Percentiles rank a stretch among this genome's conserved stretches.
Conservation (phyloP, 805 yeast species). For the Lipomyces yamanashiensis region DNA sequence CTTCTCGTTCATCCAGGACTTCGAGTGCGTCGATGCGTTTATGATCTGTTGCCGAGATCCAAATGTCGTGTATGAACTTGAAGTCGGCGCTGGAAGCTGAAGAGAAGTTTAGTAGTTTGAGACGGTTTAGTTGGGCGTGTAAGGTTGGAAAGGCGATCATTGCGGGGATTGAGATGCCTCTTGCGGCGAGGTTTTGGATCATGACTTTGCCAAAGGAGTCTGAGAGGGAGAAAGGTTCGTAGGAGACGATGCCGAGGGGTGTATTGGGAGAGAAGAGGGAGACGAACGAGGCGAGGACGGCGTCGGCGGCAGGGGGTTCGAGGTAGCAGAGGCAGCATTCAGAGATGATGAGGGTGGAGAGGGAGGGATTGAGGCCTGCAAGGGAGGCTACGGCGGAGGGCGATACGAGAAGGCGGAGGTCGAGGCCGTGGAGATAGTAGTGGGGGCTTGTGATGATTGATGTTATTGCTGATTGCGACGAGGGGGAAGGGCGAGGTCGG, state of each 20-base stretch:
- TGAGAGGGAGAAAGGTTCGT: slow-evolving; percentile 70
- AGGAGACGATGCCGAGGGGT: slow-evolving; percentile 51
- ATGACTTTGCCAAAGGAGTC: slow-evolving; percentile 72
- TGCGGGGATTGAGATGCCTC: slow-evolving; percentile 69
- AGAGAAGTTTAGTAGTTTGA: slow-evolving; percentile 43
- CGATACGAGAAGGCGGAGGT: slow-evolving; percentile 52
- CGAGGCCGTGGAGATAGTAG: slow-evolving; percentile 62
- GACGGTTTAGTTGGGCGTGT: slow-evolving; percentile 49
- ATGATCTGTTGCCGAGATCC: slow-evolving; percentile 53
- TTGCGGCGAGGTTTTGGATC: slow-evolving; percentile 59
- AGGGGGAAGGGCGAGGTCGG: background rate
- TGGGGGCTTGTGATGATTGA: slow-evolving; percentile 38
- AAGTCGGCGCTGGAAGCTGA: slow-evolving; percentile 52
- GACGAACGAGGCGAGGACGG: slow-evolving; percentile 52
- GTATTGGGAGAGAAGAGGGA: slow-evolving; percentile 33
- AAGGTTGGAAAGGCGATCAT: slow-evolving; percentile 58
- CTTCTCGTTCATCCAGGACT: slow-evolving; percentile 76
- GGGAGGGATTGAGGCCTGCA: slow-evolving; percentile 39
- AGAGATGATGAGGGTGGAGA: slow-evolving; percentile 67
- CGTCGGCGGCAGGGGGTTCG: slow-evolving; percentile 54
- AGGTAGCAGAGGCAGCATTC: slow-evolving; percentile 81
- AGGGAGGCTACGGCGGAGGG: slow-evolving; percentile 7
- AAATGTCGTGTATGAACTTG: slow-evolving; percentile 47
- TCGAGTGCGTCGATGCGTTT: slow-evolving; percentile 59
- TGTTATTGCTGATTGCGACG: background rate